phyloP scores from a whole-genome alignment of 345 rosid genomes.

The Ricinus communis region DNA sequence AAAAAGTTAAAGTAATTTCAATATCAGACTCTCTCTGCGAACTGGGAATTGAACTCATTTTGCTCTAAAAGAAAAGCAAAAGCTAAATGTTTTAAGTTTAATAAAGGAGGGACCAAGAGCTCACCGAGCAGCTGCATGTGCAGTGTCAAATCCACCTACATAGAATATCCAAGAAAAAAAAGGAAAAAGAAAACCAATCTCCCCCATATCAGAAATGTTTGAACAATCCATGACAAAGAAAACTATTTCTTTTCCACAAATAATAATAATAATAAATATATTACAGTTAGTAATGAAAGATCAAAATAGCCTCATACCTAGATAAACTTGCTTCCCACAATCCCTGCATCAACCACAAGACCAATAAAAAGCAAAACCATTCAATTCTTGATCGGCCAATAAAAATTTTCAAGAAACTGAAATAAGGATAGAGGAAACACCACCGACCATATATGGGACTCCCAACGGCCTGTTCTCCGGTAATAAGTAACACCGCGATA shows the following conservation, averaged over 20 bases:
- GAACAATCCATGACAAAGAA: constrained; percentile 20
- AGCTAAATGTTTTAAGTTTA: constrained; percentile 1
- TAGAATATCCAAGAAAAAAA: constrained; percentile 7
- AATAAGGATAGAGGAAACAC: background rate
- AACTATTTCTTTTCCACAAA: background rate
- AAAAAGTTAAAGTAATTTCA: background rate
- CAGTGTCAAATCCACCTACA: constrained; percentile 98
- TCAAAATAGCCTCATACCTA: constrained; percentile 51
- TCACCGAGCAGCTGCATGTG: constrained; percentile 99
- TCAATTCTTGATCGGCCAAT: constrained; percentile 1
- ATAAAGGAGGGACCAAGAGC: constrained; percentile 14
- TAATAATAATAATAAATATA: background rate
- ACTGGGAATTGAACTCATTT: background rate
- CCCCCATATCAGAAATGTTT: constrained; percentile 22
- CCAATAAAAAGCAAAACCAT: background rate
- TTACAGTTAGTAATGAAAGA: constrained; percentile 8
- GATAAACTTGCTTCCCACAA: constrained; percentile 97
- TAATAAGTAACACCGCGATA: constrained; percentile 96
- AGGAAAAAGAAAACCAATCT: constrained; percentile 16
- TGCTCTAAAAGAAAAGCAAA: background rate
- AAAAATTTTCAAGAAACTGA: background rate
- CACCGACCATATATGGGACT: constrained; percentile 91
- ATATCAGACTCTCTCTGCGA: background rate
- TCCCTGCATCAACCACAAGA: constrained; percentile 66
- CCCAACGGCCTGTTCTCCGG: constrained; percentile 99